A percentile compares a stretch with the other conserved stretches of the same genome.
These are phyloP conservation scores for Ceratocystis destructans DNA, from an alignment of 2,329 filamentous ascomycete genomes.

Conservation along the genomic window DNA sequence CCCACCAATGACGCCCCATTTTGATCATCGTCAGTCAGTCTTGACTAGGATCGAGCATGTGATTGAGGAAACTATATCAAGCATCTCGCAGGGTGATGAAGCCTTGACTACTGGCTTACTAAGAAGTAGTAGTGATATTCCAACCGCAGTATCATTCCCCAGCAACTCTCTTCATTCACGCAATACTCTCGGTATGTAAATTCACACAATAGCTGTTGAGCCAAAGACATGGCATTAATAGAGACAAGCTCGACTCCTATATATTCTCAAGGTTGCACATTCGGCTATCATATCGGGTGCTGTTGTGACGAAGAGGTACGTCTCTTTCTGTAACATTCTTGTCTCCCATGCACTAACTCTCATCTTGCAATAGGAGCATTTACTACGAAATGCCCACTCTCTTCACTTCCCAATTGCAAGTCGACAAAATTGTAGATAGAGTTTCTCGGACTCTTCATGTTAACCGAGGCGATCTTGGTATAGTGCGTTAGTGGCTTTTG, in stretches of 20 bases:
- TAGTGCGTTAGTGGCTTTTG: constrained; percentile 36
- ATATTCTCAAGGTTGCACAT: constrained; percentile 46
- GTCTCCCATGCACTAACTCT: not conserved
- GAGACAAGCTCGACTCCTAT: constrained; percentile 38
- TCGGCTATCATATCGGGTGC: constrained; percentile 42
- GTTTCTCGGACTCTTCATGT: constrained; percentile 56
- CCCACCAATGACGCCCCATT: not conserved
- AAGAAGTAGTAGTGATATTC: not conserved
- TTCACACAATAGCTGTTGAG: not conserved
- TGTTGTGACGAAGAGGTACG: constrained; percentile 48
- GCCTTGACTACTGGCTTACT: not conserved
- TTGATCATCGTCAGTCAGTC: not conserved
- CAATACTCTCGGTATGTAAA: not conserved
- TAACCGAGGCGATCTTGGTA: constrained; percentile 51
- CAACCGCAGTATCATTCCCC: not conserved
- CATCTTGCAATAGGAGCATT: constrained; percentile 46
- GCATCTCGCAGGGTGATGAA: not conserved
- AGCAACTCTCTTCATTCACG: not conserved
- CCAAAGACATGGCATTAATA: not conserved
- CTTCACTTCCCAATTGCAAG: constrained; percentile 53
- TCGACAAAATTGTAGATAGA: constrained; percentile 61
- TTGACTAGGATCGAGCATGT: not conserved
- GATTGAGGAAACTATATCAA: not conserved
- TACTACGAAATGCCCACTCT: constrained; percentile 65
- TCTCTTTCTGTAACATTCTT: not conserved